Base-by-base conservation (phyloP, 352 stramenopile genomes). In the Pythium pyrilobum region DNA sequence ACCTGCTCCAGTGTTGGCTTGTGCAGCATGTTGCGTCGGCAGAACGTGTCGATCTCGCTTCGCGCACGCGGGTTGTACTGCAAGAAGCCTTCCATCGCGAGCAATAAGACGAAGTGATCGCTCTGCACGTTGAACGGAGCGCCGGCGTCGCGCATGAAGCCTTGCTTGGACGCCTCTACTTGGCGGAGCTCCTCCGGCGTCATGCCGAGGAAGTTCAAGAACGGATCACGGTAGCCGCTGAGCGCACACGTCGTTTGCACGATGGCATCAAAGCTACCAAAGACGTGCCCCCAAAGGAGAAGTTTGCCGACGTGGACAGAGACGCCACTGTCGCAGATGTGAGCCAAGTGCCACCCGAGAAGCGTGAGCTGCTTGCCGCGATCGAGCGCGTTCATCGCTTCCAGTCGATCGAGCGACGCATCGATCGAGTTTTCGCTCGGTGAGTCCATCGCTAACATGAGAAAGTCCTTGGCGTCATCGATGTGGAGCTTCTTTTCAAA, bases 361-460 rank as follows among this genome's bases (percentile, higher is more conserved):
- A 87, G 56, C 5, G 82, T 93, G 31, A 89, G 52, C 0, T 37
- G 56, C 45, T 29, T 46, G 57, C n/a, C 34, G 9, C 50, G 46
- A 20, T 68, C 67, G 10, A 93, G 62, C 7, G 82, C 82, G 9
- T 82, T 77, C 59, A 98, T 90, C 29, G 83, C 71, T 41, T 79
- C 63, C 18, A 98, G 66, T 2, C 95, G 72, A 28, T 95, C 80
- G 12, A 99, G 67, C 15, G 94, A 91, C 40, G 87, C 90, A 47
- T 96, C 78, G 32, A 99, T 94, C 4, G 87, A 77, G 4, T 87
- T 77, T n/a, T 89, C 75, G 11, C 77, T 88, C 0, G 96, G 97
- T 15, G 96, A 88, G 51, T 99, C 86, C 50, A 98, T 87, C 10
- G 94, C 96, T 28, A 96, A 75, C 21, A 79, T 53, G 21, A 99